Conservation (phyloP, 805 yeast species). For the Pichia deserticola region DNA sequence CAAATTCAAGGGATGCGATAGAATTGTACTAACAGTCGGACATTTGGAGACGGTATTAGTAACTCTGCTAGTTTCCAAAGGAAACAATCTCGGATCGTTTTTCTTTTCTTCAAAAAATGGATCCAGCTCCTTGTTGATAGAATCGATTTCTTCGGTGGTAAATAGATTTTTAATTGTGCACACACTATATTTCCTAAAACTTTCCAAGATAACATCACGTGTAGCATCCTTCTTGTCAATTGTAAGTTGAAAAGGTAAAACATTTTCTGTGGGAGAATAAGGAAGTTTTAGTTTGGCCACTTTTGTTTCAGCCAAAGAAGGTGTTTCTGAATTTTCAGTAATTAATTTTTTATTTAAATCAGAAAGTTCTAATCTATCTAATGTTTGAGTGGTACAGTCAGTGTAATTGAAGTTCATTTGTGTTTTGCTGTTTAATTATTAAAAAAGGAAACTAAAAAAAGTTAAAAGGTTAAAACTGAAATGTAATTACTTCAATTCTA, state of each 20-base stretch:
- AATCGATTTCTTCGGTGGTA: neutral
- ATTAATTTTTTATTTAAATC: neutral
- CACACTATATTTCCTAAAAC: constrained; percentile 4
- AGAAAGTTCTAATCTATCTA: neutral
- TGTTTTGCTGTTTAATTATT: neutral
- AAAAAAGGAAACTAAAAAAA: neutral
- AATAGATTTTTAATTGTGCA: constrained; percentile 4
- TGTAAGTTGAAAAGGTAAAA: constrained; percentile 1
- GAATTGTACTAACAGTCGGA: constrained; percentile 1
- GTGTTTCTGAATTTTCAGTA: neutral
- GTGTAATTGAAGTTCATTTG: neutral
- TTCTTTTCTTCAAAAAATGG: constrained; percentile 5
- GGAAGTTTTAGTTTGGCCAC: constrained; percentile 1
- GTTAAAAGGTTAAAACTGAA: no score
- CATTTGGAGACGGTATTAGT: constrained; percentile 9
- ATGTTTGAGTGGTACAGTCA: constrained; percentile 5
- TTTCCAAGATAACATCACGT: neutral
- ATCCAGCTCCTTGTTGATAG: constrained; percentile 4
- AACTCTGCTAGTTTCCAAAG: constrained; percentile 9
- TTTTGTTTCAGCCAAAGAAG: constrained; percentile 6
- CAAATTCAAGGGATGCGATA: constrained; percentile 8
- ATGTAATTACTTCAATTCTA: no score
- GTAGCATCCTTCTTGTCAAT: constrained; percentile 6
- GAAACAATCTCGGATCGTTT: constrained; percentile 9
- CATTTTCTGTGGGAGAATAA: neutral